These are phyloP conservation scores for Russula sp. DNA, from an alignment of 768 basidiomycete genomes.

Conservation along the genomic window DNA sequence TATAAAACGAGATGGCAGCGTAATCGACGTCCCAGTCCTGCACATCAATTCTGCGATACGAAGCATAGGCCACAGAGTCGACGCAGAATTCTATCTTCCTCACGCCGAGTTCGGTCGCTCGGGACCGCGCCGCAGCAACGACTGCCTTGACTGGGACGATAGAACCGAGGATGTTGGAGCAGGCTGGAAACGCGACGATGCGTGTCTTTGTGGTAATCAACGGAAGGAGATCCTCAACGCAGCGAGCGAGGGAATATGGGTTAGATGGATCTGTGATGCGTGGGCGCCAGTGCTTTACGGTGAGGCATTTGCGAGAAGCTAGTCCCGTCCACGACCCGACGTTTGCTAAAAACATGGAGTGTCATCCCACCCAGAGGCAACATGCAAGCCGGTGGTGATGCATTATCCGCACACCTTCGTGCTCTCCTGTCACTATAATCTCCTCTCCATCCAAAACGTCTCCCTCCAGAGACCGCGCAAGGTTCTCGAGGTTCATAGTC, in stretches of 20 bases:
- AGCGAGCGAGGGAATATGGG: constrained; percentile 57
- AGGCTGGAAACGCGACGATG: constrained; percentile 66
- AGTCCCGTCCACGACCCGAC: constrained; percentile 72
- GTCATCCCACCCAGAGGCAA: background rate
- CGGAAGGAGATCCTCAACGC: constrained; percentile 50
- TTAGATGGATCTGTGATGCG: constrained; percentile 40
- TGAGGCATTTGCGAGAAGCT: constrained; percentile 48
- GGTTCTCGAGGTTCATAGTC: constrained; percentile 63
- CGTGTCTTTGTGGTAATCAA: constrained; percentile 62
- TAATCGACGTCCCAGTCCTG: constrained; percentile 75
- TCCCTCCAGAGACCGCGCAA: constrained; percentile 53
- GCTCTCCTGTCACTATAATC: constrained; percentile 70
- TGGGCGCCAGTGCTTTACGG: constrained; percentile 56
- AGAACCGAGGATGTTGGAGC: constrained; percentile 70
- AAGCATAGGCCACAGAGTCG: constrained; percentile 77
- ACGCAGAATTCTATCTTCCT: constrained; percentile 60
- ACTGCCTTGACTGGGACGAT: constrained; percentile 55
- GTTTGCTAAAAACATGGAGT: constrained; percentile 42
- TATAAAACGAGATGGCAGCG: constrained; percentile 67
- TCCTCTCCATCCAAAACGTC: constrained; percentile 58
- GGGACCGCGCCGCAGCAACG: constrained; percentile 44
- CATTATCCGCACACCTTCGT: constrained; percentile 50
- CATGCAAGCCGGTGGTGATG: background rate
- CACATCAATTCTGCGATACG: constrained; percentile 66
- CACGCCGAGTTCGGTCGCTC: constrained; percentile 49